Evolutionary conservation across 495 filamentous ascomycete genomes (phyloP), one percentile per base, ranked within the genome.

Genomic region (Melanomma pulvis-pyrius): DNA sequence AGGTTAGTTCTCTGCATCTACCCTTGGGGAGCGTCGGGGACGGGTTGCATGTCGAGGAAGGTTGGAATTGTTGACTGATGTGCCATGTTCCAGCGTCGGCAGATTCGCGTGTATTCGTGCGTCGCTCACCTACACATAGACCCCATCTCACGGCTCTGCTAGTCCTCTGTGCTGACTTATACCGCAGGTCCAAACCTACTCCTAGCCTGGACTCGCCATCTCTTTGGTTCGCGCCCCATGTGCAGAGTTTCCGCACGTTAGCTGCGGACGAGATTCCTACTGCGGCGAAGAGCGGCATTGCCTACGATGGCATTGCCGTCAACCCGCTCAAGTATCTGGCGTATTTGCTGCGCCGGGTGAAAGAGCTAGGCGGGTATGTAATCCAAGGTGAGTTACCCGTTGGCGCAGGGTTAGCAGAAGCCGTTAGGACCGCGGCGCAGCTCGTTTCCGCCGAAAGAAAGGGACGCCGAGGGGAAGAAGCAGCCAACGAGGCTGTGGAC

Each of bases 201-300:
- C n/a, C n/a, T n/a, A n/a, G n/a, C n/a, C n/a, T n/a, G n/a, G n/a
- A 57, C 19, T 39, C 25, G 19, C 49, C 64, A 1, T 28, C 21
- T 5, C 59, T 61, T 24, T 67, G 64, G 64, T 67, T 61, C 64
- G 11, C 41, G 17, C 25, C 57, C 12, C 64, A 61, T 24, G 52
- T 61, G 0, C 57, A 19, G 1, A 41, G 58, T 24, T 57, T 67
- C 58, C 46, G 48, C 39, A 9, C 56, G 9, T 30, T 62, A 30
- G 24, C 48, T n/a, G 29, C 54, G 2, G 15, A 19, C n/a, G 1
- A 29, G 24, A 7, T 67, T 4, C 56, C 63, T 1, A 19, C 48
- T 13, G 24, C 22, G 15, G 26, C 29, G 19, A 47, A 57, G 15
- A 46, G 25, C 15, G 58, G 49, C 12, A 11, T 49, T 25, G 13